A percentile compares a stretch with the other conserved stretches of the same genome.
Evolutionary conservation across 2,329 filamentous ascomycete genomes (phyloP).

Genomic region (Penicillium italicum): DNA sequence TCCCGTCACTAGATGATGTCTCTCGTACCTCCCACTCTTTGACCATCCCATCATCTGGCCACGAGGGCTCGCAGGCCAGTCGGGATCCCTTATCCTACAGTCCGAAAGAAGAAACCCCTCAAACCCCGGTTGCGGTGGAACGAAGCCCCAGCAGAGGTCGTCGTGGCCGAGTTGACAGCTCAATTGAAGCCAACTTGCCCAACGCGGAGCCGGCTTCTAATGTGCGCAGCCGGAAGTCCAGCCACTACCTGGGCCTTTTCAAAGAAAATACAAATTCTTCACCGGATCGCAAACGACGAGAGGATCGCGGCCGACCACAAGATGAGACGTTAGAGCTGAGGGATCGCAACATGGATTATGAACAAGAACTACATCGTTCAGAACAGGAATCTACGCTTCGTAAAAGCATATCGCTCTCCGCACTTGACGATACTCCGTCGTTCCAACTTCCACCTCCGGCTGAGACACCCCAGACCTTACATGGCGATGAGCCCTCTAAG

Average conservation of each 20-base stretch:
- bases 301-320: constrained; percentile 42
- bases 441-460: constrained; percentile 16
- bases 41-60: constrained; percentile 20
- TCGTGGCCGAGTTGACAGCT: constrained; percentile 54
- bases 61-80: constrained; percentile 15
- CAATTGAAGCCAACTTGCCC: constrained; percentile 61
- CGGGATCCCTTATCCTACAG: constrained; percentile 23
- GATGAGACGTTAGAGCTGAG: constrained; percentile 25
- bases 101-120: constrained; percentile 21
- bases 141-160: constrained; percentile 45
- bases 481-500: constrained; percentile 25
- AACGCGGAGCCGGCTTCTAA: constrained; percentile 54
- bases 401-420: constrained; percentile 30
- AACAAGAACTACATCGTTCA: constrained; percentile 9
- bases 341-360: constrained; percentile 17
- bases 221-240: constrained; percentile 62
- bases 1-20: constrained; percentile 29
- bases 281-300: constrained; percentile 50
- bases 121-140: constrained; percentile 23
- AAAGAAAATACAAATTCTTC: constrained; percentile 57
- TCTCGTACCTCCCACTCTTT: constrained; percentile 21
- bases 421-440: constrained; percentile 23
- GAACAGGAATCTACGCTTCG: constrained; percentile 23
- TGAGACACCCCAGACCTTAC: constrained; percentile 7
- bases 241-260: constrained; percentile 63